A percentile compares a stretch with the other conserved stretches of the same genome.
Conservation (phyloP, 2,329 filamentous ascomycete species). For the Calonectria hongkongensis region DNA sequence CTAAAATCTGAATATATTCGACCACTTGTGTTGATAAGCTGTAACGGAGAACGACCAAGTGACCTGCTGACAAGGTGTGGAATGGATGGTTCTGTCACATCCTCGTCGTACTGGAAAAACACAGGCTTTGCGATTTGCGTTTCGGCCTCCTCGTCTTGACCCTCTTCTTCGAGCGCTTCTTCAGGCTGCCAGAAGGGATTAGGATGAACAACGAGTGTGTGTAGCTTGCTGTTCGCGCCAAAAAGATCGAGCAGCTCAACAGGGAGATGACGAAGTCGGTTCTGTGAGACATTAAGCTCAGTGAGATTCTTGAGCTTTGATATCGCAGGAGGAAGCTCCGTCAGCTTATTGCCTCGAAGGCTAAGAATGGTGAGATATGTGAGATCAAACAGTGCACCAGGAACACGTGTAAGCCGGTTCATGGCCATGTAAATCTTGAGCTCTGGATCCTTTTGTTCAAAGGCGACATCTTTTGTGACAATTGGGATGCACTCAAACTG, state of each 20-base stretch:
- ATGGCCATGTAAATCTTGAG: slow-evolving; percentile 77
- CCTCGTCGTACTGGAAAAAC: slow-evolving; percentile 33
- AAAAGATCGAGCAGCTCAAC: slow-evolving; percentile 77
- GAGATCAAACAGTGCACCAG: slow-evolving; percentile 77
- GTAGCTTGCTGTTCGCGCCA: slow-evolving; percentile 65
- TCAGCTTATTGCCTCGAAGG: slow-evolving; percentile 78
- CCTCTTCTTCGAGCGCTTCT: slow-evolving; percentile 29
- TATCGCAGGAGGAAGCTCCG: slow-evolving; percentile 76
- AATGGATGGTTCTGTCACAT: slow-evolving; percentile 14
- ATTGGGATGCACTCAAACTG: slow-evolving; percentile 73
- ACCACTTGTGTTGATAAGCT: slow-evolving; percentile 57
- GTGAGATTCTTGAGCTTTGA: slow-evolving; percentile 74
- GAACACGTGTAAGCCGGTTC: slow-evolving; percentile 75
- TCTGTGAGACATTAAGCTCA: slow-evolving; percentile 80
- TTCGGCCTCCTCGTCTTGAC: slow-evolving; percentile 9
- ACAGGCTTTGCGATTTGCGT: slow-evolving; percentile 36
- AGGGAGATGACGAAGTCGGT: slow-evolving; percentile 76
- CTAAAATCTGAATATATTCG: slow-evolving; percentile 56
- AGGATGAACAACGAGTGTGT: slow-evolving; percentile 73
- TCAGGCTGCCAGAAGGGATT: slow-evolving; percentile 76
- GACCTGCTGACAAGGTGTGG: slow-evolving; percentile 52
- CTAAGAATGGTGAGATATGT: slow-evolving; percentile 78
- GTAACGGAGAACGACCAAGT: slow-evolving; percentile 58
- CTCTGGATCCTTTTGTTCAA: slow-evolving; percentile 74
- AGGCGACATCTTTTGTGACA: slow-evolving; percentile 74